Percentiles rank a stretch among this genome's conserved stretches.
Conservation (phyloP, 768 basidiomycete genomes). For the Tephrocybe sp. region DNA sequence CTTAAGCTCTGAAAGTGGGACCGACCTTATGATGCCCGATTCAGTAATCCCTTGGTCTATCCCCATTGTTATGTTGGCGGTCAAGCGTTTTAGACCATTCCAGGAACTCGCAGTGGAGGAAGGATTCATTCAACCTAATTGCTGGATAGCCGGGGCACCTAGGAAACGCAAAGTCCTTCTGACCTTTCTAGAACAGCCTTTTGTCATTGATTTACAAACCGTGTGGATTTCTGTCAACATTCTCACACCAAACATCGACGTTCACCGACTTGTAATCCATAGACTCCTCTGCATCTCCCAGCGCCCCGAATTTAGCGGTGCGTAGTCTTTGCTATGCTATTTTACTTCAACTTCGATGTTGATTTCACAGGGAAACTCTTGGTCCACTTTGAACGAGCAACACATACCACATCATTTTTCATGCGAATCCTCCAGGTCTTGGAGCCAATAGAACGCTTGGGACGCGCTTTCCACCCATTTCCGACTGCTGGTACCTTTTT, state of each 20-base stretch:
- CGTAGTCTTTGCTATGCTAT: background rate
- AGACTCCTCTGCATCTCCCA: background rate
- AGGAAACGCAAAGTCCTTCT: background rate
- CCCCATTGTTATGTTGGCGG: background rate
- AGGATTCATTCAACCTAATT: background rate
- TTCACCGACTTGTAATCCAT: background rate
- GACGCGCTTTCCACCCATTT: background rate
- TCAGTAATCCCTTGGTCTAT: conserved; percentile 14
- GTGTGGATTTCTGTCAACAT: fast-evolving
- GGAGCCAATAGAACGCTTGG: background rate
- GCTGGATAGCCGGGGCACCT: no score
- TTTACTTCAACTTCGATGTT: background rate
- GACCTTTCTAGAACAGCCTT: conserved; percentile 1
- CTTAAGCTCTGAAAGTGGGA: conserved; percentile 13
- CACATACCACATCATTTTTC: background rate
- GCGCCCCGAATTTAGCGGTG: background rate
- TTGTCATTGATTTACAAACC: background rate
- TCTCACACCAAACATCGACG: background rate
- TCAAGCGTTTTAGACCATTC: background rate
- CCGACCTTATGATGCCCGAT: conserved; percentile 11
- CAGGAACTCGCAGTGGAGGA: background rate
- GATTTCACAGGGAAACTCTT: background rate
- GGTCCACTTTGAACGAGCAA: background rate
- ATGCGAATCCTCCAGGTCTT: conserved; percentile 1
- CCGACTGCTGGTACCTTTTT: background rate